Conservation (phyloP, 192 early-diverging fungal species). For the Coemansia sp. region DNA sequence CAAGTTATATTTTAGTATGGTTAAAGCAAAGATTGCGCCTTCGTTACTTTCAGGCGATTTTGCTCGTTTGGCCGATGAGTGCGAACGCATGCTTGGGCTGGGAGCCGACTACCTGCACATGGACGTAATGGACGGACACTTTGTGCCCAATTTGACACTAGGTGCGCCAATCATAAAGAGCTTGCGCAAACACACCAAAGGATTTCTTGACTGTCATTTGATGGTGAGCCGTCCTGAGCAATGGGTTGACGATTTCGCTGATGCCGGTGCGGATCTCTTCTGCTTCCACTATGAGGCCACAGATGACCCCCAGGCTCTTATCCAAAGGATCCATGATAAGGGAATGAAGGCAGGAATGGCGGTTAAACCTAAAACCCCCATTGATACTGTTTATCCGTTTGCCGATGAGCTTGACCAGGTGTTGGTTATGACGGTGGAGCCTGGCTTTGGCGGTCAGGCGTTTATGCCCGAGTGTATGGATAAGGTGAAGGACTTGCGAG, state of each 20-base stretch:
- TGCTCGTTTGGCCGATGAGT: constrained; percentile 78
- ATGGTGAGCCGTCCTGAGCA: constrained; percentile 73
- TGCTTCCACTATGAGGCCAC: constrained; percentile 95
- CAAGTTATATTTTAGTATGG: constrained; percentile 49
- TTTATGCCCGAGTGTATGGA: constrained; percentile 87
- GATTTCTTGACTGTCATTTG: constrained; percentile 86
- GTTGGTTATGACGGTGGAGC: constrained; percentile 95
- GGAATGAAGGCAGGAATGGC: constrained; percentile 94
- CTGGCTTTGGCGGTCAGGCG: constrained; percentile 94
- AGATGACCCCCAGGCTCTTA: constrained; percentile 68
- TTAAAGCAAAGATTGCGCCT: constrained; percentile 80
- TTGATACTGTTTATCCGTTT: constrained; percentile 57
- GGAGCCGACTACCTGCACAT: constrained; percentile 93
- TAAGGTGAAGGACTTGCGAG: constrained; percentile 74
- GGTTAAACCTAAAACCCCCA: constrained; percentile 85
- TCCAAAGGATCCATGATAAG: constrained; percentile 72
- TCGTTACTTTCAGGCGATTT: constrained; percentile 92
- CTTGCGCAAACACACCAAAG: constrained; percentile 81
- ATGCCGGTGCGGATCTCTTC: constrained; percentile 81
- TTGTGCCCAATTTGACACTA: constrained; percentile 95
- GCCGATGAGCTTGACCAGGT: constrained; percentile 78
- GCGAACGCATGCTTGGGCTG: constrained; percentile 78
- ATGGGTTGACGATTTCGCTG: constrained; percentile 94
- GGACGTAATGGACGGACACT: constrained; percentile 96
- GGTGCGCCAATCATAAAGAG: constrained; percentile 89